Conservation (phyloP, 495 filamentous ascomycete species). For the Trichoderma virens region DNA sequence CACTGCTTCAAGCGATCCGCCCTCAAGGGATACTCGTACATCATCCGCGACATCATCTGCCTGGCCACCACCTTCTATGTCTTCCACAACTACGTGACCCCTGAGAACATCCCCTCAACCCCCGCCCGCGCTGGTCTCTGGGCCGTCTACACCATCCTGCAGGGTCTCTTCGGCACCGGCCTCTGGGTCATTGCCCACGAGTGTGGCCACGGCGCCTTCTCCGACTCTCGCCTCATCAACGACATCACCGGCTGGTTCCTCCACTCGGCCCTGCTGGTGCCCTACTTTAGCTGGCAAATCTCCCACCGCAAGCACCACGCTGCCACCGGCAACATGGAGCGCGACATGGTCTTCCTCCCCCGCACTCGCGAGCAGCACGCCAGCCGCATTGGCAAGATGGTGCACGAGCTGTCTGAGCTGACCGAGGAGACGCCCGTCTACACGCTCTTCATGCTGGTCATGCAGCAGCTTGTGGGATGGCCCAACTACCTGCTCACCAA, state of each 20-base stretch:
- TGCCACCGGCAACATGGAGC: slow-evolving; percentile 88
- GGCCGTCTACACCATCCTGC: slow-evolving; percentile 61
- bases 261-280: slow-evolving; percentile 74
- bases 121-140: slow-evolving; percentile 52
- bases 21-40: slow-evolving; percentile 53
- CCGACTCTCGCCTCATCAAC: slow-evolving; percentile 68
- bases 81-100: slow-evolving; percentile 55
- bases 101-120: slow-evolving; percentile 52
- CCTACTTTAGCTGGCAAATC: slow-evolving; percentile 91
- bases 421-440: slow-evolving; percentile 89
- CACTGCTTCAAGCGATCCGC: slow-evolving; percentile 73
- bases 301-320: slow-evolving; percentile 93
- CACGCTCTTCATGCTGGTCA: slow-evolving; percentile 62
- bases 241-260: slow-evolving; percentile 80
- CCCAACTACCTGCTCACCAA: slow-evolving; percentile 78
- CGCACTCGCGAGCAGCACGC: slow-evolving; percentile 73
- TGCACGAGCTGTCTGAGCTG: slow-evolving; percentile 77
- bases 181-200: slow-evolving; percentile 83
- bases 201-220: slow-evolving; percentile 85
- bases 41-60: slow-evolving; percentile 59
- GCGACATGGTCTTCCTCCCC: slow-evolving; percentile 96
- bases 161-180: slow-evolving; percentile 72
- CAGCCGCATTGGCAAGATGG: slow-evolving; percentile 55
- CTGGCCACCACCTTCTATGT: slow-evolving; percentile 57
- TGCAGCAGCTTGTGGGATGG: slow-evolving; percentile 89